Percentiles rank a stretch among this genome's conserved stretches.
Evolutionary conservation across 345 rosid genomes (phyloP).

Genomic region (Eucalyptus marginata): DNA sequence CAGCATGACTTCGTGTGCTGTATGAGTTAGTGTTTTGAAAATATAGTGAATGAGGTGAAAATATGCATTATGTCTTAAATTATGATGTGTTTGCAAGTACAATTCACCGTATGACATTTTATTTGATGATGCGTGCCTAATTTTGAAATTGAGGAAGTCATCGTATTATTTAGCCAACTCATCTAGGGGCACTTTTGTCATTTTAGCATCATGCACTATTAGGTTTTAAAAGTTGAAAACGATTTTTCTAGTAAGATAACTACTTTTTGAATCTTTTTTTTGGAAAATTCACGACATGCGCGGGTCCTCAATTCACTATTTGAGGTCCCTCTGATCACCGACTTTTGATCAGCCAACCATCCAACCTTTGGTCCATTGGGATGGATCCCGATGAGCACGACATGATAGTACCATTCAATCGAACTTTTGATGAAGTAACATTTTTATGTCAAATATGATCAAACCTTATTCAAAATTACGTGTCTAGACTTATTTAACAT

Average conservation of each 20-base stretch:
- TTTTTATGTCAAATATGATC: background rate
- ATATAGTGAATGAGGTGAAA: background rate
- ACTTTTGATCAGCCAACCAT: background rate
- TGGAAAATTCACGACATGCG: background rate
- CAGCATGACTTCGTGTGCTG: rapidly evolving
- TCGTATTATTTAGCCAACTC: no score
- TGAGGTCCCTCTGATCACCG: background rate
- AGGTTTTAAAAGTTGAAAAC: background rate
- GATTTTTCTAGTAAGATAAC: background rate
- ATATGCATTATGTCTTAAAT: background rate
- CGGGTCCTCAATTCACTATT: background rate
- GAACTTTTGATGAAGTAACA: background rate
- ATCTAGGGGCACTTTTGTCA: background rate
- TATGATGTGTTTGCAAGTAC: background rate
- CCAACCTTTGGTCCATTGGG: background rate
- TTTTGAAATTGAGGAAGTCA: background rate
- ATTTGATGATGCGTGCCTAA: background rate
- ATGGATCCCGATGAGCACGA: background rate
- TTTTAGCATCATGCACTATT: background rate
- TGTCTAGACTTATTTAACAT: background rate
- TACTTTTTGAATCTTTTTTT: background rate
- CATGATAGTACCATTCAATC: background rate
- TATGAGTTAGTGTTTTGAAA: background rate
- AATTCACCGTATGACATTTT: background rate
- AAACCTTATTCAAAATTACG: background rate